Base-by-base conservation (phyloP, 345 rosid species). In the Acer campestre region DNA sequence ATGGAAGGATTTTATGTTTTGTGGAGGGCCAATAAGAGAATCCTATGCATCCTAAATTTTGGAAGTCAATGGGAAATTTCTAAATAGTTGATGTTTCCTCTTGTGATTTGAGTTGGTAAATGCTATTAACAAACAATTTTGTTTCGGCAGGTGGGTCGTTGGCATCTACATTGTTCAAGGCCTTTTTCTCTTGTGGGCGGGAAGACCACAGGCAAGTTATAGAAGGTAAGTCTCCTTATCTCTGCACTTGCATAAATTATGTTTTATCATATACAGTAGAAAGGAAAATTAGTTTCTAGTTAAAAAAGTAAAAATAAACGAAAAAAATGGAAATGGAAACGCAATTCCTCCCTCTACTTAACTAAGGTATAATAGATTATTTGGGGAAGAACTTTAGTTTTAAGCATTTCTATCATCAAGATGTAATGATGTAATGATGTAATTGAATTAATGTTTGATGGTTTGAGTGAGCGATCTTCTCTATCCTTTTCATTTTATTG, bases 141-240 rank as follows among this genome's bases (percentile, higher is more conserved):
- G 17, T 18, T 51, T 14, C 86, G 69, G 75, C 86, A 96, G 99
- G 88, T 79, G 84, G 85, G 56, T 74, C 91, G 0, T 64, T 83
- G 73, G 79, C 82, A 74, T 84, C 92, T 40, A 79, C 88, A 67
- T 79, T 88, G 80, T 70, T 95, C 61, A 94, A 84, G 80, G 94
- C 91, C 23, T 96, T 95, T 77, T 89, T 96, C 79, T 88, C 95
- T 81, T 96, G 99, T 74, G 98, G 98, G 70, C 95, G 98, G 69
- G 94, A 89, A 74, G 93, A 92, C 49, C 92, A 83, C 22, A 85
- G 31, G 75, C 90, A 90, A 75, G 86, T 91, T 55, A 93, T 86
- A 82, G 97, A 94, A 90, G 98, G 98, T 91, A 79, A 56, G 64
- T 48, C 31, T 67, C 40, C 55, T 9, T 31, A 51, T 73, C 69